These are phyloP conservation scores for Panicum miliaceum DNA, from an alignment of 176 grass and related monocot genomes.

Conservation along the genomic window DNA sequence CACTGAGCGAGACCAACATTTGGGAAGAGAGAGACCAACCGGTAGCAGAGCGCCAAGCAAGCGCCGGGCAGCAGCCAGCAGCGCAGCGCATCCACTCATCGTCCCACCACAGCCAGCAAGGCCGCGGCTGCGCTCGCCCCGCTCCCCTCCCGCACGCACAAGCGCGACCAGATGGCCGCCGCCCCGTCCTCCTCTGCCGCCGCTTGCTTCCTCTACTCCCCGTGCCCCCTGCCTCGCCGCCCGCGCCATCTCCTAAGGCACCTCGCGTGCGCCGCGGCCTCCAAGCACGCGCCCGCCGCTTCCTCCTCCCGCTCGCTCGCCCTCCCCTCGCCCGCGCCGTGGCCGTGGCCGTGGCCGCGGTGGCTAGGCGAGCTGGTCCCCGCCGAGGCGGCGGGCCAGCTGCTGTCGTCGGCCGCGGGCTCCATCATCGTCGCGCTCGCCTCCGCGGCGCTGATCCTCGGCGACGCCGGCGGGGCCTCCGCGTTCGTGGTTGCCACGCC, in stretches of 20 bases:
- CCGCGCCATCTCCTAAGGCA: conserved; percentile 46
- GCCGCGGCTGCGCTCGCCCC: conserved; percentile 32
- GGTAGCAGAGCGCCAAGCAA: conserved; percentile 8
- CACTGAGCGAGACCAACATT: neutral
- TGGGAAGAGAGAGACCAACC: neutral
- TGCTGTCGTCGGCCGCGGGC: conserved; percentile 61
- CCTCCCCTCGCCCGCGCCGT: neutral
- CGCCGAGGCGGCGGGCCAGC: conserved; percentile 31
- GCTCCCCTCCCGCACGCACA: neutral
- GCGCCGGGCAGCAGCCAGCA: neutral
- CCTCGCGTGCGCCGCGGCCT: conserved; percentile 6
- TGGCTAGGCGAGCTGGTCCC: conserved; percentile 28
- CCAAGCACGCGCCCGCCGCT: neutral
- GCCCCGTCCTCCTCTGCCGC: conserved; percentile 29
- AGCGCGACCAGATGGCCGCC: conserved; percentile 43
- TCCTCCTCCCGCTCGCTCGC: neutral
- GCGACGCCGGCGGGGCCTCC: conserved; percentile 60
- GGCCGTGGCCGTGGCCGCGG: conserved; percentile 13
- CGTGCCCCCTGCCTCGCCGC: conserved; percentile 20
- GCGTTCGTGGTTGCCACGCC: conserved; percentile 81
- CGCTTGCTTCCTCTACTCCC: conserved; percentile 56
- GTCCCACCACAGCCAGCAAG: neutral
- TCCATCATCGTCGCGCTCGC: conserved; percentile 66
- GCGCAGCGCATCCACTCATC: conserved; percentile 47
- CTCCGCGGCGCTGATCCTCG: conserved; percentile 70